Conservation (phyloP, 1,139 yeast species). For the Williopsis jadinii region DNA sequence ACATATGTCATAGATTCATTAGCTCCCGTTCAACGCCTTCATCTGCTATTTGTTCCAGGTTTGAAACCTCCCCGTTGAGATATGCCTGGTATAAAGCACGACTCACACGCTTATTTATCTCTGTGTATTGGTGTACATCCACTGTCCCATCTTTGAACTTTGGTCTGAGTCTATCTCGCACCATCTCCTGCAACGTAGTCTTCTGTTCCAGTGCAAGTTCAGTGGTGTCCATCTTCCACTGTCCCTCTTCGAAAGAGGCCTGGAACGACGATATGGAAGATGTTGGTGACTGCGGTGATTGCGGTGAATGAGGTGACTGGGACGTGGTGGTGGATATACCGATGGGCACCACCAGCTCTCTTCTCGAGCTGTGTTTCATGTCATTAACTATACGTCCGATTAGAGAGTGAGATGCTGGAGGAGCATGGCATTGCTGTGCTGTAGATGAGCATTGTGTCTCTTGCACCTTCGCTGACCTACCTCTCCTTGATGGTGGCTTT, state of each 20-base stretch:
- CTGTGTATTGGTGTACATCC: slow-evolving; percentile 41
- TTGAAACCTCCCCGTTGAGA: slow-evolving; percentile 3
- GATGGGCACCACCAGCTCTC: neutral
- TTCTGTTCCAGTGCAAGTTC: slow-evolving; percentile 38
- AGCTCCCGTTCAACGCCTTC: slow-evolving; percentile 8
- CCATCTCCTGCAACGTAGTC: slow-evolving; percentile 42
- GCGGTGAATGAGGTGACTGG: neutral
- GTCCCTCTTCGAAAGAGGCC: slow-evolving; percentile 1
- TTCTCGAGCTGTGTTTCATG: neutral
- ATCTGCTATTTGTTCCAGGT: slow-evolving; percentile 14
- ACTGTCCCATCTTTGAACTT: slow-evolving; percentile 33
- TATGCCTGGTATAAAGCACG: slow-evolving; percentile 30
- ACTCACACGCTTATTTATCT: slow-evolving; percentile 36
- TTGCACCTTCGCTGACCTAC: neutral
- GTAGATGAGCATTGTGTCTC: neutral
- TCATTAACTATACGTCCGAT: neutral
- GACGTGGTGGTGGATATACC: neutral
- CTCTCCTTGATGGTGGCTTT: slow-evolving; percentile 18
- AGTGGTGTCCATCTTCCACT: slow-evolving; percentile 8
- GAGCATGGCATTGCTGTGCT: neutral
- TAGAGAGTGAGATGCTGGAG: neutral
- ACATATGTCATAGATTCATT: slow-evolving; percentile 5
- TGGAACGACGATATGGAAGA: slow-evolving; percentile 1
- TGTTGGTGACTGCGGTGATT: neutral
- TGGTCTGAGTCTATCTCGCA: slow-evolving; percentile 44